Percentiles rank a stretch among this genome's conserved stretches.
These are phyloP conservation scores for Xylaria grammica DNA, from an alignment of 495 filamentous ascomycete species.

Conservation along the genomic window DNA sequence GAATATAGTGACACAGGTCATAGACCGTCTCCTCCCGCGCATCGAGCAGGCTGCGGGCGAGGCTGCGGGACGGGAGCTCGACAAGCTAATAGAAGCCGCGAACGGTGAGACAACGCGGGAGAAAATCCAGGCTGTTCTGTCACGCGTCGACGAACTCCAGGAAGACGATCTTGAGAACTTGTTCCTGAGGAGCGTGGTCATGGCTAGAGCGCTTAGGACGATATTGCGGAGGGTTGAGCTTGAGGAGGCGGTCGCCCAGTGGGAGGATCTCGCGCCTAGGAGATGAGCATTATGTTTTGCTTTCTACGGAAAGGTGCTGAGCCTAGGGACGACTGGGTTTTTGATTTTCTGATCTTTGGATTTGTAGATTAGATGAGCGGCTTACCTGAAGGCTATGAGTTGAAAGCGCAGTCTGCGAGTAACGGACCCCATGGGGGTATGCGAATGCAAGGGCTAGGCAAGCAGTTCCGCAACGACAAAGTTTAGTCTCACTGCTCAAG, in stretches of 20 bases:
- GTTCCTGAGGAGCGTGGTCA: not conserved
- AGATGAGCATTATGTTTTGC: not conserved
- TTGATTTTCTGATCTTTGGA: too few relatives aligned
- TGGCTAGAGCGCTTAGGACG: not conserved
- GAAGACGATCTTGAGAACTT: not conserved
- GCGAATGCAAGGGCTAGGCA: too few relatives aligned
- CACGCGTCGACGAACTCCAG: not conserved
- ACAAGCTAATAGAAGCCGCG: not conserved
- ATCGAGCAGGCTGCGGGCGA: not conserved
- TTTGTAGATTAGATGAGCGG: too few relatives aligned
- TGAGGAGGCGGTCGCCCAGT: not conserved
- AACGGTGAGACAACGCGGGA: slow-evolving; percentile 1
- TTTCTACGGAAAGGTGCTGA: too few relatives aligned
- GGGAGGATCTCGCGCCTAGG: slow-evolving; percentile 14
- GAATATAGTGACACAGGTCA: not conserved
- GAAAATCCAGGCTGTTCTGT: slow-evolving; percentile 3
- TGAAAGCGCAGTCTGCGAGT: too few relatives aligned
- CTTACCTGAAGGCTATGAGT: too few relatives aligned
- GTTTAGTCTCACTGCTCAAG: too few relatives aligned
- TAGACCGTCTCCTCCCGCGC: not conserved
- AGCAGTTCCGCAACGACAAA: too few relatives aligned
- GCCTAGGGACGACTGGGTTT: too few relatives aligned
- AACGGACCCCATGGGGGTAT: too few relatives aligned
- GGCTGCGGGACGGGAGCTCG: not conserved
- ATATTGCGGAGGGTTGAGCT: not conserved